Evolutionary conservation across 2,329 filamentous ascomycete species (phyloP).

Genomic region (Fusarium miscanthi): DNA sequence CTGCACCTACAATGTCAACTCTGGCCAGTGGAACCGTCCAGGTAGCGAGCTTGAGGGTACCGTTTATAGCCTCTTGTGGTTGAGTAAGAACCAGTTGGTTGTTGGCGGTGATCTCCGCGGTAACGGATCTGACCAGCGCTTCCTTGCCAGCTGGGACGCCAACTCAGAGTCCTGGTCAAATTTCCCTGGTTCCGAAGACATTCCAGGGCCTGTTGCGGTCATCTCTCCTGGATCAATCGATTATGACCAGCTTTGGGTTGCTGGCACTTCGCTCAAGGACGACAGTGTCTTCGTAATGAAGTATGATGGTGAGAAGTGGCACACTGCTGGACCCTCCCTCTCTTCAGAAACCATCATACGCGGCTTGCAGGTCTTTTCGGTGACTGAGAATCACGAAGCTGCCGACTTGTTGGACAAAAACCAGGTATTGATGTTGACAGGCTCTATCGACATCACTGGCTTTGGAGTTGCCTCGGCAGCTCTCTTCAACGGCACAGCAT

Average conservation of each 20-base stretch:
- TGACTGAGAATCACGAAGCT: conserved; percentile 74
- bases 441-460: conserved; percentile 77
- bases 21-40: conserved; percentile 82
- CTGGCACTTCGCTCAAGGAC: conserved; percentile 73
- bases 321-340: conserved; percentile 71
- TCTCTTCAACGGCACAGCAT: conserved; percentile 84
- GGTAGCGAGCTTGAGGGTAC: conserved; percentile 77
- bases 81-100: conserved; percentile 75
- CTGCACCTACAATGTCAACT: conserved; percentile 79
- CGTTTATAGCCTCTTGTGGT: conserved; percentile 81
- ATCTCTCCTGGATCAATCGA: conserved; percentile 80
- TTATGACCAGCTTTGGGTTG: conserved; percentile 81
- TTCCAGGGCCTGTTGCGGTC: conserved; percentile 84
- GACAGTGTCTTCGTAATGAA: conserved; percentile 83
- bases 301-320: conserved; percentile 80
- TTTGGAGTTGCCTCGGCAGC: conserved; percentile 88
- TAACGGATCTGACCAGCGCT: conserved; percentile 69
- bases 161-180: conserved; percentile 73
- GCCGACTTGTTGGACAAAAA: conserved; percentile 72
- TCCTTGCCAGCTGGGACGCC: conserved; percentile 78
- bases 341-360: conserved; percentile 75
- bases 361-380: conserved; percentile 82
- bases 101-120: conserved; percentile 81
- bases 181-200: conserved; percentile 69
- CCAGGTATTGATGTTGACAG: conserved; percentile 85